A percentile compares a stretch with the other conserved stretches of the same genome.
These are phyloP conservation scores for Erigeron canadensis DNA, from an alignment of 129 eudicot genomes.

Conservation along the genomic window DNA sequence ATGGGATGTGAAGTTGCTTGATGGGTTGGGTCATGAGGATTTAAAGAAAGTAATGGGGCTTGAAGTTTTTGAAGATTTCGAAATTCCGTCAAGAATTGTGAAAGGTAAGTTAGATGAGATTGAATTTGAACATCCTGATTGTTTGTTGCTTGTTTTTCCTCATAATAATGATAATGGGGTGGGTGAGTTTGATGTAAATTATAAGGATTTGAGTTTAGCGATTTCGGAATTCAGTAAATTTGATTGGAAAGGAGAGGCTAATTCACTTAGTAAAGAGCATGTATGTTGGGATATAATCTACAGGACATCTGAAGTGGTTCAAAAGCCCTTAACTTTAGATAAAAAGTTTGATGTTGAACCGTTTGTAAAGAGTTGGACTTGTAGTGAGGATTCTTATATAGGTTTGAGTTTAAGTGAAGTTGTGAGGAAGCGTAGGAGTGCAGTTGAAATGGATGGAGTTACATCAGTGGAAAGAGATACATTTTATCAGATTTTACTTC, in stretches of 20 bases:
- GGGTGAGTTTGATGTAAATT: conserved; percentile 52
- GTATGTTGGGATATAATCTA: conserved; percentile 83
- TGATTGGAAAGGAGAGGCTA: conserved; percentile 90
- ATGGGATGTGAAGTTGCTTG: conserved; percentile 95
- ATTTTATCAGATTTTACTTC: conserved; percentile 77
- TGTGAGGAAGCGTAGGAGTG: conserved; percentile 93
- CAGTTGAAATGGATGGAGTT: conserved; percentile 87
- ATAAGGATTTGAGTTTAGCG: conserved; percentile 40
- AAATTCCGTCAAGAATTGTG: conserved; percentile 54
- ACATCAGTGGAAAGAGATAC: conserved; percentile 53
- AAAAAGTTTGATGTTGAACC: conserved; percentile 39
- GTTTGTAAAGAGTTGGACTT: conserved; percentile 38
- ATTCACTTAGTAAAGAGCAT: conserved; percentile 81
- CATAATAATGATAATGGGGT: conserved; percentile 18
- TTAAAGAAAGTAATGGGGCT: conserved; percentile 77
- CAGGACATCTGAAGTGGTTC: conserved; percentile 61
- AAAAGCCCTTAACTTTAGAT: conserved; percentile 52
- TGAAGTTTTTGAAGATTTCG: conserved; percentile 33
- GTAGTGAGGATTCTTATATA: conserved; percentile 50
- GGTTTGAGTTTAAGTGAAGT: conserved; percentile 56
- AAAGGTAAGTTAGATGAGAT: conserved; percentile 68
- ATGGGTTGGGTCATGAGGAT: conserved; percentile 76
- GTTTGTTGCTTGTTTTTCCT: conserved; percentile 75
- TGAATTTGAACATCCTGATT: conserved; percentile 96
- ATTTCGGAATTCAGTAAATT: conserved; percentile 46